Evolutionary conservation across 306 rosid genomes (phyloP), one percentile per base, ranked within the genome.

Genomic region (Myrica gale): DNA sequence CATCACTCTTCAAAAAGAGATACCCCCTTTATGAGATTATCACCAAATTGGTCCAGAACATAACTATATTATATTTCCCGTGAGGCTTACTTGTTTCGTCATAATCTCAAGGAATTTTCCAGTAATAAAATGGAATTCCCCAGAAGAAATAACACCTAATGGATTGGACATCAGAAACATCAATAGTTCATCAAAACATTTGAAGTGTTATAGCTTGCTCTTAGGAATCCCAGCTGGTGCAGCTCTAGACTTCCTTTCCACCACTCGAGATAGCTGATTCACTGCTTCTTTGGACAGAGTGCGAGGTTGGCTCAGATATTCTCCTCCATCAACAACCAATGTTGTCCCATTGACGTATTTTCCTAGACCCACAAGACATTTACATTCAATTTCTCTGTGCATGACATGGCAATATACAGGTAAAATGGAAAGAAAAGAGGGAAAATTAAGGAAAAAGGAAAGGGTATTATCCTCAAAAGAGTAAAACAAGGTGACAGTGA

Each of bases 251-350:
- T 90, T 92, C 76, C 82, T 90, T 80, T 92, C 97, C 56, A 95
- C 89, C 10, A 84, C 21, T 60, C 97, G 86, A 0, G 99, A 95
- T 50, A 87, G 80, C 82, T 89, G 90, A 78, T 74, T 89, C 75
- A 95, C 96, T 1, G 88, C 97, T 61, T 88, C 97, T 72, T 90
- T 95, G 0, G 92, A 84, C 43, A 95, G 54, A 72, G 82, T 78
- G 21, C 97, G 97, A 50, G 97, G 93, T 21, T 53, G 81, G 88
- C 91, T 92, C 92, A 95, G 84, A 97, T 97, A 95, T 63, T 84
- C 84, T 66, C 97, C 99, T 72, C 99, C 97, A 37, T 95, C 99
- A 32, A 89, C 92, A 3, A 88, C 12, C 7, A 95, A 17, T 43
- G 80, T 85, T 52, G 91, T 84, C 13, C 98, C 98, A 75, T 94